These are phyloP conservation scores for Parafenestella ontariensis DNA, from an alignment of 2,329 filamentous ascomycete genomes.

Conservation along the genomic window DNA sequence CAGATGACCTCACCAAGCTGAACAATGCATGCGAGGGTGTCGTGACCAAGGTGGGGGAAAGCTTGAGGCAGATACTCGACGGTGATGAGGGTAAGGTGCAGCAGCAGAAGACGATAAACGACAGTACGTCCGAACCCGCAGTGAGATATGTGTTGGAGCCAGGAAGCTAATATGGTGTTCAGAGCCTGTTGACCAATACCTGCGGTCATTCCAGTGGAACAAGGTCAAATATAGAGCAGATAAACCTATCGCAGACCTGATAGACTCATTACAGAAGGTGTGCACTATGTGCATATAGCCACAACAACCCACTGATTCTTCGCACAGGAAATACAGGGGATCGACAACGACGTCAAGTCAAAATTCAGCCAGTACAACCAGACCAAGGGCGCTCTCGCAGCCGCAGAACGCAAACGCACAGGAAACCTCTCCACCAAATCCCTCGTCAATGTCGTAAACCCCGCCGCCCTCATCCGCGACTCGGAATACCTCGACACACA, in stretches of 20 bases:
- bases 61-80: conserved; percentile 80
- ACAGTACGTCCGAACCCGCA: conserved; percentile 63
- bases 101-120: conserved; percentile 91
- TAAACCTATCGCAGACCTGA: conserved; percentile 84
- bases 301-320: background rate
- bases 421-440: conserved; percentile 96
- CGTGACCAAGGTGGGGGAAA: conserved; percentile 87
- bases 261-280: conserved; percentile 88
- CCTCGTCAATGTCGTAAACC: conserved; percentile 85
- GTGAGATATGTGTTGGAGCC: background rate
- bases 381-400: conserved; percentile 82
- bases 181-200: conserved; percentile 97
- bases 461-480: conserved; percentile 74
- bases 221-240: conserved; percentile 96
- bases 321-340: conserved; percentile 79
- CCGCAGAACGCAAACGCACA: conserved; percentile 85
- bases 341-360: conserved; percentile 93
- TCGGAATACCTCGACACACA: conserved; percentile 98
- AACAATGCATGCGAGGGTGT: conserved; percentile 80
- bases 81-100: conserved; percentile 82
- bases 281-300: background rate
- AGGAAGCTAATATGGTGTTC: conserved; percentile 19
- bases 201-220: conserved; percentile 92
- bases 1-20: conserved; percentile 91
- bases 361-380: conserved; percentile 96